phyloP scores from a whole-genome alignment of 1,284 basidiomycete species.

The Ceratobasidium sp. region DNA sequence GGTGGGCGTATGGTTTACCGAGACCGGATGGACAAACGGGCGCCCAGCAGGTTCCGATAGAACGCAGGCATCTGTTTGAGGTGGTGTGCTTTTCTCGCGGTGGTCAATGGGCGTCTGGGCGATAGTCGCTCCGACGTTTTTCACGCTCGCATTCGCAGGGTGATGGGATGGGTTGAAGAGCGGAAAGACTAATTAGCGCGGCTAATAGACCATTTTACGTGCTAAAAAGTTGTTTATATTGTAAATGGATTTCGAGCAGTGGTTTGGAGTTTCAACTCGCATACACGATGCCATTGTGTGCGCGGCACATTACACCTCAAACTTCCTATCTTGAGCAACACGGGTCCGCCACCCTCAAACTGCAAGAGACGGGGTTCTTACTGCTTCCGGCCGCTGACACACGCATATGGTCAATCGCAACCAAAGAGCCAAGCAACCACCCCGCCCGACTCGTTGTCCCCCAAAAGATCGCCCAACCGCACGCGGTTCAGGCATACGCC shows the following conservation, averaged over 20 bases:
- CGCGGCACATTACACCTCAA: background rate
- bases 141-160: background rate
- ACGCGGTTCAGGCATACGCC: constrained; percentile 18
- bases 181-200: background rate
- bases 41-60: background rate
- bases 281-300: background rate
- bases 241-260: background rate
- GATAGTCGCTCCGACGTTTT: background rate
- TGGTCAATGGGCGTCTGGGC: background rate
- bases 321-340: constrained; percentile 2
- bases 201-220: constrained; percentile 3
- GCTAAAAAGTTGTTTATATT: background rate
- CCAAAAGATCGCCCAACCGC: background rate
- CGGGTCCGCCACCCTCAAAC: constrained; percentile 8
- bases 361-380: background rate
- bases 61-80: background rate
- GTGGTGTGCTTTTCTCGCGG: background rate
- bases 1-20: background rate
- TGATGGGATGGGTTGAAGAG: background rate
- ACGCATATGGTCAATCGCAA: background rate
- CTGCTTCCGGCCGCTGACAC: background rate
- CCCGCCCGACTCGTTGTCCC: background rate
- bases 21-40: constrained; percentile 5
- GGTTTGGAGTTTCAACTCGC: background rate
- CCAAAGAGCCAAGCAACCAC: background rate